Evolutionary conservation across 169 alveolate genomes (phyloP).

Genomic region (Cryptosporidium sp.): DNA sequence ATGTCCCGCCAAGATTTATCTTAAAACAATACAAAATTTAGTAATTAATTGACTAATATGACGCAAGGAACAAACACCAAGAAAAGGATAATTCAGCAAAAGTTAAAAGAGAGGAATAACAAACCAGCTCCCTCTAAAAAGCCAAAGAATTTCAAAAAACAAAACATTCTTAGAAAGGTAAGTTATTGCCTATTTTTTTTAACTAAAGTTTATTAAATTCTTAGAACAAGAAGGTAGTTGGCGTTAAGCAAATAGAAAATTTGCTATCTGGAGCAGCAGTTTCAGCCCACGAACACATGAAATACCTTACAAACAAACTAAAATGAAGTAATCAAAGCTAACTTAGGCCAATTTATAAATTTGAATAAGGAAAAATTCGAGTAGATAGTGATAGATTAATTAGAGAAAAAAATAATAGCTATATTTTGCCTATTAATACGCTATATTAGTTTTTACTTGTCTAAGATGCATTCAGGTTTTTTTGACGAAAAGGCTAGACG

Average conservation of each 20-base stretch:
- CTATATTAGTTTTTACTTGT: constrained; percentile 15
- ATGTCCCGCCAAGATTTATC: not conserved
- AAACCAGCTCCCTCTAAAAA: constrained; percentile 58
- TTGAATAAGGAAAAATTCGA: not conserved
- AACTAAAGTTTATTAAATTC: not conserved
- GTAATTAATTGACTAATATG: constrained; percentile 5
- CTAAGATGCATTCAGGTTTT: constrained; percentile 9
- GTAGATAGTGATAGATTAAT: constrained; percentile 18
- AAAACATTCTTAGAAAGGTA: constrained; percentile 56
- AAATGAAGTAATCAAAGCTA: not conserved
- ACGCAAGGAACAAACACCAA: constrained; percentile 39
- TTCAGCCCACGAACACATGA: constrained; percentile 59
- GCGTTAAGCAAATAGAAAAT: constrained; percentile 50
- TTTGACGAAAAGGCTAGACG: constrained; percentile 2
- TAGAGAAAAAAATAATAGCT: constrained; percentile 60
- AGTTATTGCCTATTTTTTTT: not conserved
- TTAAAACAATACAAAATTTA: not conserved
- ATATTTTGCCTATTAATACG: constrained; percentile 61
- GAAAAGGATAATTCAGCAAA: constrained; percentile 16
- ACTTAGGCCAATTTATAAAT: not conserved
- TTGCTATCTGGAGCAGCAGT: constrained; percentile 67
- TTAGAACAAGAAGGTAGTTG: constrained; percentile 44
- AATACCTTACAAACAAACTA: constrained; percentile 44
- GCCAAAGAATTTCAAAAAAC: not conserved
- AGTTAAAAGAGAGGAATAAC: constrained; percentile 43